These are phyloP conservation scores for Botrytis cinerea DNA, from an alignment of 2,329 filamentous ascomycete genomes.

Conservation along the genomic window DNA sequence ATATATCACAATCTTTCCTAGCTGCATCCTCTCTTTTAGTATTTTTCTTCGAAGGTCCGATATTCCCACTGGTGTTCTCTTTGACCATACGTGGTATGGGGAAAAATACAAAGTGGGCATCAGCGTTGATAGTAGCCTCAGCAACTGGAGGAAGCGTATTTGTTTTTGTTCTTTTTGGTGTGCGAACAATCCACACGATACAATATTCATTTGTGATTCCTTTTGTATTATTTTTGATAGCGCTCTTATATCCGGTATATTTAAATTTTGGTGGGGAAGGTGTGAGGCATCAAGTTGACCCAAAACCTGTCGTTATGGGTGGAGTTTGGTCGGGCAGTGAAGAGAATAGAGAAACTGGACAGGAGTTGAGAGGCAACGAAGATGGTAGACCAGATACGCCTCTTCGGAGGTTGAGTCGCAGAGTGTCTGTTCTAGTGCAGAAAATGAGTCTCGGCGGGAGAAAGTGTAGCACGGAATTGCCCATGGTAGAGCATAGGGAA, in stretches of 20 bases:
- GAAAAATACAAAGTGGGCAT: conserved; percentile 75
- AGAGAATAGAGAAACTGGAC: not conserved
- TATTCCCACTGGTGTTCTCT: conserved; percentile 81
- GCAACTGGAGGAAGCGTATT: conserved; percentile 36
- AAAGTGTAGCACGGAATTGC: conserved; percentile 27
- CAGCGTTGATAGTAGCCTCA: conserved; percentile 66
- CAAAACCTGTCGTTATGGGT: conserved; percentile 14
- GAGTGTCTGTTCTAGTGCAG: conserved; percentile 27
- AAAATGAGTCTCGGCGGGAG: conserved; percentile 26
- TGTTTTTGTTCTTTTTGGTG: conserved; percentile 38
- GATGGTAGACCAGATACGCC: conserved; percentile 19
- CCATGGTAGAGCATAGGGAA: conserved; percentile 30
- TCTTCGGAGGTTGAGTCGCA: conserved; percentile 27
- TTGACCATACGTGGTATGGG: conserved; percentile 79
- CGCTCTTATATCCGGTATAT: conserved; percentile 36
- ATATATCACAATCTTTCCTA: conserved; percentile 49
- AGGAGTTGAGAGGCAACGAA: not conserved
- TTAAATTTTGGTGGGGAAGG: conserved; percentile 30
- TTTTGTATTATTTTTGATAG: conserved; percentile 35
- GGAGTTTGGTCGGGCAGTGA: conserved; percentile 6
- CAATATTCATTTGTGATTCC: conserved; percentile 37
- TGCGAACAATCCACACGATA: conserved; percentile 29
- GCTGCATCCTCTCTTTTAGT: conserved; percentile 66
- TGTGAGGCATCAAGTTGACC: conserved; percentile 37
- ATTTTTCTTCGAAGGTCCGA: conserved; percentile 79